Evolutionary conservation across 1,139 yeast genomes (phyloP), one percentile per base, ranked within the genome.

Genomic region (Blastobotrys persicus): DNA sequence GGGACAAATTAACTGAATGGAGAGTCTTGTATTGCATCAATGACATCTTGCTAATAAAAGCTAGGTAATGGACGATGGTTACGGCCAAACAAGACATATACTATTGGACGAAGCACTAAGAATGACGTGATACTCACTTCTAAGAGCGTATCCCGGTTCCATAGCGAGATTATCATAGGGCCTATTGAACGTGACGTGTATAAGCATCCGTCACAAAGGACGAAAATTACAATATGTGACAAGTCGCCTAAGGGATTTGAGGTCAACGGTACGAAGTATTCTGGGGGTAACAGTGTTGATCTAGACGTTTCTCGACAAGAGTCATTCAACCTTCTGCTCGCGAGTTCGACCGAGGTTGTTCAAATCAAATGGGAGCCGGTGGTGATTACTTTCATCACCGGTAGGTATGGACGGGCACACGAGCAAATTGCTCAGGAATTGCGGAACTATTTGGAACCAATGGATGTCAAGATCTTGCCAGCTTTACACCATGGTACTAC

Each of bases 401-500:
- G 35, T 28, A 44, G 11, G 31, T 20, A n/a, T 23, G 45, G 49
- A 35, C 19, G 31, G 28, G 32, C 32, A 16, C 32, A 40, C 18
- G 34, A 31, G 12, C 45, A 19, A 44, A 12, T 34, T 34, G 23
- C 46, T n/a, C 13, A 19, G 7, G 40, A 44, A 17, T 19, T 34
- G 23, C 46, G 31, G 34, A 17, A n/a, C 1, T 35, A 31, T 20
- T 44, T 59, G 38, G 59, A 51, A 41, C 55, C 49, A 11, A 38
- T 55, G 50, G 69, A 64, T 28, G 55, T 65, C 34, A 60, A 58
- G 43, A 48, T 65, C 13, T 42, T 57, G 33, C 37, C 58, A 1
- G 58, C 56, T 14, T 46, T 64, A 34, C 58, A 56, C 14, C 53
- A 55, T 6, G 16, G 45, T 1, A 63, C 68, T 4, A 54, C 57